Base-by-base conservation (phyloP, 1,284 basidiomycete species). In the Butyriboletus appendiculatus region DNA sequence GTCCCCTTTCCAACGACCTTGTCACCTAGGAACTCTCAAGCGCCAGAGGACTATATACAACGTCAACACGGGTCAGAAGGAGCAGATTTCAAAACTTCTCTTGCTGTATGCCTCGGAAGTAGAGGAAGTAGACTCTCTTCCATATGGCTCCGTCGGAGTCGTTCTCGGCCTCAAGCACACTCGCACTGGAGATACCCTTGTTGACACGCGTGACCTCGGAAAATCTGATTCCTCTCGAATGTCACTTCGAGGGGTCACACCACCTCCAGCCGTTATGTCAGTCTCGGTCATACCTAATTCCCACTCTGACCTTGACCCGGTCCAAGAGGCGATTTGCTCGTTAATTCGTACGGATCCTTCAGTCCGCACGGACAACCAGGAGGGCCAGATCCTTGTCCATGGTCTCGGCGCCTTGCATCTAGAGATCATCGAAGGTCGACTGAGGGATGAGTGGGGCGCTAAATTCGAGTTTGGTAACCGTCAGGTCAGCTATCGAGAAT, bases 311-410 rank as follows among this genome's bases (percentile, higher is more conserved):
- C 75, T 91, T 10, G 79, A 83, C 52, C 84, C 85, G 12, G 89
- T 94, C 1, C 82, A 88, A 65, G 81, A 86, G 46, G 92, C 93
- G 5, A 75, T 96, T 20, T 75, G 80, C 34, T 77, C 89, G 8
- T 77, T 96, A 24, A 77, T 85, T n/a, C 86, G 92, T 10, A 95
- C 93, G 1, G 92, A 96, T 63, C 92, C 92, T 14, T 93, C 90
- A 2, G 81, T 94, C 30, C 85, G 90, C 6, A 75, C 88, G 22
- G 90, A 92, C 55, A 75, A 76, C 10, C 85, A 89, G 51, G 91
- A 94, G 57, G 92, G 92, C 0, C 92, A 96, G 64, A 77, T 91
- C 35, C 79, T 96, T 35, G 79, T 94, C 2, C 90, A 93, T 60
- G 92, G 92, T 5, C 82, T 95, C 52, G 92, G 92, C 14, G 84